A percentile compares a stretch with the other conserved stretches of the same genome.
These are phyloP conservation scores for Apiospora koreana DNA, from an alignment of 2,329 filamentous ascomycete species.

Conservation along the genomic window DNA sequence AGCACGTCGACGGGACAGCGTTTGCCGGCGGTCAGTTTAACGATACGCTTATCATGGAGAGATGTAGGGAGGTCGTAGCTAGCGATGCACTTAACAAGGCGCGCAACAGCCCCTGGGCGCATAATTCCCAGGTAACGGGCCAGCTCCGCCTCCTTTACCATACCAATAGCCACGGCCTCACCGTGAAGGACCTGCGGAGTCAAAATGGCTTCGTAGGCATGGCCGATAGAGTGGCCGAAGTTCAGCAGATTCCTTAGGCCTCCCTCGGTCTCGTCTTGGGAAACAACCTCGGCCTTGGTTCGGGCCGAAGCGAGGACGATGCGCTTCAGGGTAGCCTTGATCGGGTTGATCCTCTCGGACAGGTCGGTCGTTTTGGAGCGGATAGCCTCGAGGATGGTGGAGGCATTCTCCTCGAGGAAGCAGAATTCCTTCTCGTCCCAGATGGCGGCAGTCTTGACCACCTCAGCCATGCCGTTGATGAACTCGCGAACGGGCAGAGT, in stretches of 20 bases:
- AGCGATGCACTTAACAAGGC: constrained; percentile 90
- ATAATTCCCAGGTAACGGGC: constrained; percentile 86
- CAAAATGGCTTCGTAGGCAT: constrained; percentile 92
- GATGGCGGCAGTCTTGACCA: constrained; percentile 96
- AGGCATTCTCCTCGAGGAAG: constrained; percentile 78
- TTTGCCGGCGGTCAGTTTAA: constrained; percentile 82
- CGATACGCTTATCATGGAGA: constrained; percentile 78
- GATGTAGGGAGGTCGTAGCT: constrained; percentile 90
- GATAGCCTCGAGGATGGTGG: constrained; percentile 72
- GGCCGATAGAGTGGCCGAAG: constrained; percentile 97
- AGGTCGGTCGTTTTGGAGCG: constrained; percentile 57
- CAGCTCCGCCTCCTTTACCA: constrained; percentile 97
- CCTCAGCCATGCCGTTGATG: constrained; percentile 98
- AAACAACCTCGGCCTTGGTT: constrained; percentile 93
- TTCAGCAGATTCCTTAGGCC: constrained; percentile 93
- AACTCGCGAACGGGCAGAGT: constrained; percentile 90
- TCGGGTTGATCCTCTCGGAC: constrained; percentile 65
- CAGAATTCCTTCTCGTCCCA: constrained; percentile 89
- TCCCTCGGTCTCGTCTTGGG: constrained; percentile 90
- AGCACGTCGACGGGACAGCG: constrained; percentile 83
- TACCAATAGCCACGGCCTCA: constrained; percentile 94
- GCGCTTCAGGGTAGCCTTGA: constrained; percentile 70
- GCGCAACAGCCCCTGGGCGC: constrained; percentile 82
- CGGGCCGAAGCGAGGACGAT: constrained; percentile 88
- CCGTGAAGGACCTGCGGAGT: constrained; percentile 95